phyloP scores from a whole-genome alignment of 2,329 filamentous ascomycete species.

The Purpureocillium takamizusanense region DNA sequence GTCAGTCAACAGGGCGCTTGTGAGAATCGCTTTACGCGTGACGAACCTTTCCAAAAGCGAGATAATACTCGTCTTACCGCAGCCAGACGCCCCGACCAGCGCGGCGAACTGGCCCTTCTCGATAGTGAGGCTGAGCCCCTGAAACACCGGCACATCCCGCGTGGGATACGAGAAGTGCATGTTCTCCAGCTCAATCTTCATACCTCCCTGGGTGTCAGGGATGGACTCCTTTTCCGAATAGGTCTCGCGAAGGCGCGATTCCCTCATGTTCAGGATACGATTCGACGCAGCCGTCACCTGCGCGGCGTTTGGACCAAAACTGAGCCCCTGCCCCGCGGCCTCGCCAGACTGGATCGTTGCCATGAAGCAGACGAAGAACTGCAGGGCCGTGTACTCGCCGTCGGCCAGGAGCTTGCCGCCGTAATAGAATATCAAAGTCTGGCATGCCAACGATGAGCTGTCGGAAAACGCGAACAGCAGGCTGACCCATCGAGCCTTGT shows the following conservation, averaged over 20 bases:
- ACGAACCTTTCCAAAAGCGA: slow-evolving; percentile 45
- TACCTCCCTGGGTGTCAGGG: slow-evolving; percentile 36
- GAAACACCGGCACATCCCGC: slow-evolving; percentile 47
- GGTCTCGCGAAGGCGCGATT: slow-evolving; percentile 27
- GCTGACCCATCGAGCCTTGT: slow-evolving; percentile 52
- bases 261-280: slow-evolving; percentile 45
- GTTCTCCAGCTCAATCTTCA: slow-evolving; percentile 47
- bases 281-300: slow-evolving; percentile 51
- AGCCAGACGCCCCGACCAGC: slow-evolving; percentile 61
- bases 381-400: slow-evolving; percentile 35
- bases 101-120: slow-evolving; percentile 62
- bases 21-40: too few relatives aligned
- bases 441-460: slow-evolving; percentile 52
- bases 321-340: slow-evolving; percentile 56
- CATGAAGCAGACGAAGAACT: slow-evolving; percentile 53
- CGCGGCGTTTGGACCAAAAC: slow-evolving; percentile 56
- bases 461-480: slow-evolving; percentile 62
- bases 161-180: slow-evolving; percentile 54
- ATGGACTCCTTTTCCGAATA: slow-evolving; percentile 24
- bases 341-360: slow-evolving; percentile 60
- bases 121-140: slow-evolving; percentile 53
- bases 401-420: slow-evolving; percentile 49
- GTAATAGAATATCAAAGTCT: slow-evolving; percentile 60
- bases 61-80: slow-evolving; percentile 66
- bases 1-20: background rate